Evolutionary conservation across 2,329 filamentous ascomycete species (phyloP), one percentile per base, ranked within the genome.

Genomic region (Pseudogymnoascus sp.): DNA sequence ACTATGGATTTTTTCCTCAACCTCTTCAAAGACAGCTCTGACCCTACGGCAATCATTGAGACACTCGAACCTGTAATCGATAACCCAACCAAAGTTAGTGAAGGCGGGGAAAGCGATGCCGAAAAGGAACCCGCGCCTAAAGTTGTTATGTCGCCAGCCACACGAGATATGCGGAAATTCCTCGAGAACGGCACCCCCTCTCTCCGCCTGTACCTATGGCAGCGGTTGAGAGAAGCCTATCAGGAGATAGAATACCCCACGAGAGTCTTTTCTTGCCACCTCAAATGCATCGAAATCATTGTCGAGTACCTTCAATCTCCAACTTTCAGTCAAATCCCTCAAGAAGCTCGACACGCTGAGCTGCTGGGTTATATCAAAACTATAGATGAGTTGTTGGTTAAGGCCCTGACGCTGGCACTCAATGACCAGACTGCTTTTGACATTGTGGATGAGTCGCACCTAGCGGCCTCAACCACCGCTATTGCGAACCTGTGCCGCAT

Each of bases 1-100:
- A 98, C 93, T 0, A 95, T 96, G 84, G 93, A 97, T 72, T 98
- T 98, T 74, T 98, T 99, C 75, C 82, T 92, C 60, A 90, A 88
- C 38, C 84, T 99, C 0, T 98, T 98, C 72, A 89, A 90, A 65
- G 89, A 95, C 63, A 84, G 88, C 64, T 86, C 88, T 56, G 88
- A 97, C 68, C 90, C 93, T 0, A 84, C 93, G 11, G 83, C 88
- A 4, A 85, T 97, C 19, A 97, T 99, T 64, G 92, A 97, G 71
- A 95, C 88, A 28, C 78, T 99, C 37, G 95, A 99, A 71, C 95
- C 95, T 3, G 89, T 99, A 8, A 79, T 99, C 4, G 93, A 97
- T 66, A 46, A 68, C 59, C 46, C 78, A 31, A 68, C 70, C 3
- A 66, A 69, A 1, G 61, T 69, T 5, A 65, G 61, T 6, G 26